Base-by-base conservation (phyloP, 306 rosid species). In the Vachellia collinsii region DNA sequence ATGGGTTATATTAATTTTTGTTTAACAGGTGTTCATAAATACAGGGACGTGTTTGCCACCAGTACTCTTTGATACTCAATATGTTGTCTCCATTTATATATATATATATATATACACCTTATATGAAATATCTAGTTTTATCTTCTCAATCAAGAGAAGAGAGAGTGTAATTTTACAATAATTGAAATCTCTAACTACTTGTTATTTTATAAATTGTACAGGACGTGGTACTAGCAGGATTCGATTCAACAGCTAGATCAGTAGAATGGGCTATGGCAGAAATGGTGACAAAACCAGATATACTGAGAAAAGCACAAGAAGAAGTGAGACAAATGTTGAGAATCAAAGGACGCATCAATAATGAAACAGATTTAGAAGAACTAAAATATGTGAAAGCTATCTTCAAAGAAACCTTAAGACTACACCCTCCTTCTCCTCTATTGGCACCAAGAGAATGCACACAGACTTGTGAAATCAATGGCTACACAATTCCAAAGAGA, bases 191-290 rank as follows among this genome's bases (percentile, higher is more conserved):
- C 59, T 53, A 53, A 53, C 19, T 19, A 50, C 20, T 10, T 42
- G 6, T 6, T 47, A 13, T 47, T 47, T 3, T 14, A 14, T 47
- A 1, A 0, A 13, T 14, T 47, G 53, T 13, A 56, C 12, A 59
- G 65, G 65, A 59, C 16, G 7, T 59, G 7, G 9, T 59, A 8
- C 16, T 59, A 1, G 65, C 7, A 11, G 65, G 17, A 59, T 22
- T 23, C 10, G 65, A 59, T 1, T 0, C 65, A 23, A 0, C 65
- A 11, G 34, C 37, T 11, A 59, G 36, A 23, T 3, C 1, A 25
- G 65, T 59, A 4, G 65, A 59, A 59, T 59, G 79, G 71, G 71
- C 71, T 0, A 66, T 66, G 71, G 46, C 47, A 37, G 71, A 66
- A 37, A 37, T 66, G 47, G 5, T 66, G 23, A 66, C 25, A 66